Evolutionary conservation across 106 monocot genomes (phyloP).

Genomic region (Allium cepa): DNA sequence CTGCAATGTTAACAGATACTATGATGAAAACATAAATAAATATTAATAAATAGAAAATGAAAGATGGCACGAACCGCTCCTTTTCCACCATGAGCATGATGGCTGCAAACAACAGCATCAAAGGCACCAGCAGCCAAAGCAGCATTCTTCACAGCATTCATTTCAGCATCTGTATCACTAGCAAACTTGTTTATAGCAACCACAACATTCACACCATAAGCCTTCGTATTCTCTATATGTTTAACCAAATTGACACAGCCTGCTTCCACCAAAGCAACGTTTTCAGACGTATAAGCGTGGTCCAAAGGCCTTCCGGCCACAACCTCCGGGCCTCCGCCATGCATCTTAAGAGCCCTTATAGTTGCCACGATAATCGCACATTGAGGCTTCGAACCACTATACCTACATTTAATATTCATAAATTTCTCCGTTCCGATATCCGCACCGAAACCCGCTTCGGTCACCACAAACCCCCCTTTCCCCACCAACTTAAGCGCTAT

Average conservation of each 20-base stretch:
- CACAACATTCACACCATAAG: conserved; percentile 95
- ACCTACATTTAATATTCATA: conserved; percentile 94
- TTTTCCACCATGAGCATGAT: conserved; percentile 98
- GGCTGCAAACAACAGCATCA: conserved; percentile 91
- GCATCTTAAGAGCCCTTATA: conserved; percentile 94
- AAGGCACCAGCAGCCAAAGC: conserved; percentile 88
- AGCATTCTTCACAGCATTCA: conserved; percentile 70
- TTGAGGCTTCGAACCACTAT: conserved; percentile 78
- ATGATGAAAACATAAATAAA: no score
- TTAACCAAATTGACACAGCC: conserved; percentile 82
- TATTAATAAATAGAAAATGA: no score
- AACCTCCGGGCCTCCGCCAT: conserved; percentile 96
- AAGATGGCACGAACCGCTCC: conserved; percentile 66
- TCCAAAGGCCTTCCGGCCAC: conserved; percentile 91
- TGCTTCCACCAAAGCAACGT: conserved; percentile 80
- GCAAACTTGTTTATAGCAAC: conserved; percentile 94
- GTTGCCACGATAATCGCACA: conserved; percentile 96
- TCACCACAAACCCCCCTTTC: conserved; percentile 84
- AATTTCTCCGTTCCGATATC: conserved; percentile 98
- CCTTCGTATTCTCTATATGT: conserved; percentile 73
- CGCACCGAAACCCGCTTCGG: conserved; percentile 97
- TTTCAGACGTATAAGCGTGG: conserved; percentile 74
- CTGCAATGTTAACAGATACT: conserved; percentile 26
- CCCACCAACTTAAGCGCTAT: conserved; percentile 93
- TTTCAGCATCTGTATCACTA: conserved; percentile 79